phyloP scores from a whole-genome alignment of 805 yeast genomes.

The Grigorovia transvaalensis region DNA sequence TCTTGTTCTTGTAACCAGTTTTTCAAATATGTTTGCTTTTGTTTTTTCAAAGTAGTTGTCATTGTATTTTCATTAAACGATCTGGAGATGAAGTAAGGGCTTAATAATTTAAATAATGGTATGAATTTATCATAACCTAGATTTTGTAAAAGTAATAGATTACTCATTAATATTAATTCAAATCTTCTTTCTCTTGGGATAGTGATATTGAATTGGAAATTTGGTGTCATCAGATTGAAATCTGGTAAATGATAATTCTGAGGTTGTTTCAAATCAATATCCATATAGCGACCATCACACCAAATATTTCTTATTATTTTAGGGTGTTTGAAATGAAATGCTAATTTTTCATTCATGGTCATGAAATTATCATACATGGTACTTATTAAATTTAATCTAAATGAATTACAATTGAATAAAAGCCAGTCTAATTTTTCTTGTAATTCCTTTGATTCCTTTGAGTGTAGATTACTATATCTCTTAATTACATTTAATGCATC shows the following conservation, averaged over 20 bases:
- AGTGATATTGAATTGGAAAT: constrained; percentile 21
- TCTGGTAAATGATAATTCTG: constrained; percentile 11
- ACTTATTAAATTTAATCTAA: constrained; percentile 40
- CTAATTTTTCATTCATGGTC: constrained; percentile 43
- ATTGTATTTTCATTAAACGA: constrained; percentile 27
- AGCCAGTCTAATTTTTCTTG: constrained; percentile 34
- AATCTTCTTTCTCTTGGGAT: constrained; percentile 29
- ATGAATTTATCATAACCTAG: constrained; percentile 37
- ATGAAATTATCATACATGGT: constrained; percentile 41
- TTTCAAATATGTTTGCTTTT: constrained; percentile 14
- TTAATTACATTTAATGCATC: constrained; percentile 16
- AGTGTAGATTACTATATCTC: constrained; percentile 33
- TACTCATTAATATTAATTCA: constrained; percentile 35
- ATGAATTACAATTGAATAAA: constrained; percentile 32
- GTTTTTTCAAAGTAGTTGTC: constrained; percentile 20
- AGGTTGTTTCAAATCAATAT: constrained; percentile 16
- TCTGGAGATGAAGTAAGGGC: constrained; percentile 35
- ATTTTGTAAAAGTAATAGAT: constrained; percentile 40
- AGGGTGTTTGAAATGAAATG: constrained; percentile 45
- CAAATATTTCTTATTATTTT: constrained; percentile 46
- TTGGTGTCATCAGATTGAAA: constrained; percentile 14
- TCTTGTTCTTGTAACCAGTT: constrained; percentile 23
- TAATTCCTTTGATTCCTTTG: constrained; percentile 32
- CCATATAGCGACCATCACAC: constrained; percentile 33
- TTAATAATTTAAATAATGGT: constrained; percentile 33